A percentile compares a stretch with the other conserved stretches of the same genome.
Conservation (phyloP, 352 stramenopile species). For the Albugo laibachii region DNA sequence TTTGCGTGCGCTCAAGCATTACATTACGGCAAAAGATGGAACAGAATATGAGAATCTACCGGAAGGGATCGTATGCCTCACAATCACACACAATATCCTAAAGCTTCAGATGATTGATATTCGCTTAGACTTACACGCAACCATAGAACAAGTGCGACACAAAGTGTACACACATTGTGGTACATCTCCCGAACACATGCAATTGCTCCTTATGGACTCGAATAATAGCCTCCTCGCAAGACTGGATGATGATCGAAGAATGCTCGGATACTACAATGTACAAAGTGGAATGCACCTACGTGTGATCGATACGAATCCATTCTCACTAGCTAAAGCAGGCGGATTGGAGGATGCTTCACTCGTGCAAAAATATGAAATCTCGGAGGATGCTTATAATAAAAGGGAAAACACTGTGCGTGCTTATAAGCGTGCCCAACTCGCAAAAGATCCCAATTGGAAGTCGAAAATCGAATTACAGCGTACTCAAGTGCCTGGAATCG, state of each 20-base stretch:
- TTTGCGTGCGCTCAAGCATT: conserved; percentile 44
- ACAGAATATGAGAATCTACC: conserved; percentile 71
- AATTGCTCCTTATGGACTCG: conserved; percentile 33
- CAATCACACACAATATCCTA: conserved; percentile 97
- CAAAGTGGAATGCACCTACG: conserved; percentile 88
- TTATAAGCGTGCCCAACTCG: conserved; percentile 90
- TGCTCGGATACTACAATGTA: conserved; percentile 84
- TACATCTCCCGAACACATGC: conserved; percentile 83
- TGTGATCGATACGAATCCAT: conserved; percentile 92
- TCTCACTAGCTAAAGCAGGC: conserved; percentile 86
- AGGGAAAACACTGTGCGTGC: conserved; percentile 92
- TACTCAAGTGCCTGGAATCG: conserved; percentile 15
- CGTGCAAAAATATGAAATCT: conserved; percentile 97
- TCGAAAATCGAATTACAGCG: conserved; percentile 49
- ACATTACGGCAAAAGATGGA: conserved; percentile 73
- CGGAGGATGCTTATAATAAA: conserved; percentile 97
- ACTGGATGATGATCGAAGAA: conserved; percentile 57
- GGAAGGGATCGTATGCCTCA: conserved; percentile 82
- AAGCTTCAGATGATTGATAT: conserved; percentile 93
- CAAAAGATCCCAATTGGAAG: conserved; percentile 91
- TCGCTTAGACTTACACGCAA: conserved; percentile 86
- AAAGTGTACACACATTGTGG: conserved; percentile 92
- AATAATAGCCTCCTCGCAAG: conserved; percentile 24
- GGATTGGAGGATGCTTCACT: conserved; percentile 93
- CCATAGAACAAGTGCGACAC: conserved; percentile 74